These are phyloP conservation scores for Colletotrichum noveboracense DNA, from an alignment of 2,329 filamentous ascomycete genomes.

Conservation along the genomic window DNA sequence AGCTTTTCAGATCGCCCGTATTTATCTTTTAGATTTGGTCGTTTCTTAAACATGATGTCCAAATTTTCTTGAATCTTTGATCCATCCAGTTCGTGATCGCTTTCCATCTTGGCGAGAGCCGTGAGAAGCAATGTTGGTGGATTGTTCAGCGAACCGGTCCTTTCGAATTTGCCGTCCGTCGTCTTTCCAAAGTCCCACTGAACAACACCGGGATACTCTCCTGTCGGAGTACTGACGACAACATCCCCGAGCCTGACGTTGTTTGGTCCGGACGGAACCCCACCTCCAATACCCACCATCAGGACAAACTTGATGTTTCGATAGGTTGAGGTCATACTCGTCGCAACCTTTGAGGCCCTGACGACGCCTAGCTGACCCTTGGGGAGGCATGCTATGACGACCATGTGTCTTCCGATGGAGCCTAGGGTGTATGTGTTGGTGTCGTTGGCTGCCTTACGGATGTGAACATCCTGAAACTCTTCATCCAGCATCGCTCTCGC, in stretches of 20 bases:
- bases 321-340: not conserved
- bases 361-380: conserved; percentile 20
- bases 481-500: conserved; percentile 31
- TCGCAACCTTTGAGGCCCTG: not conserved
- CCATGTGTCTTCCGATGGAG: conserved; percentile 26
- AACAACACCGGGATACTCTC: not conserved
- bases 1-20: not conserved
- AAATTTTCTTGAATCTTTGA: conserved; percentile 9
- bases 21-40: not conserved
- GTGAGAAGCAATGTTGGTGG: conserved; percentile 7
- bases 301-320: not conserved
- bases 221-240: conserved; percentile 5
- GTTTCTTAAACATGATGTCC: conserved; percentile 3
- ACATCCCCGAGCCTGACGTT: conserved; percentile 24
- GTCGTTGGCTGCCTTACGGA: conserved; percentile 14
- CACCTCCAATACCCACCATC: conserved; percentile 31
- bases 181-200: conserved; percentile 18
- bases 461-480: conserved; percentile 5
- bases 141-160: not conserved
- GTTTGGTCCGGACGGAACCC: conserved; percentile 5
- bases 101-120: not conserved
- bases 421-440: conserved; percentile 30
- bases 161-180: not conserved
- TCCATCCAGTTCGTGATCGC: not conserved
- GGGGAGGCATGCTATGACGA: conserved; percentile 30